Evolutionary conservation across 108 stramenopile species (phyloP).

Genomic region (Fistulifera pelliculosa): DNA sequence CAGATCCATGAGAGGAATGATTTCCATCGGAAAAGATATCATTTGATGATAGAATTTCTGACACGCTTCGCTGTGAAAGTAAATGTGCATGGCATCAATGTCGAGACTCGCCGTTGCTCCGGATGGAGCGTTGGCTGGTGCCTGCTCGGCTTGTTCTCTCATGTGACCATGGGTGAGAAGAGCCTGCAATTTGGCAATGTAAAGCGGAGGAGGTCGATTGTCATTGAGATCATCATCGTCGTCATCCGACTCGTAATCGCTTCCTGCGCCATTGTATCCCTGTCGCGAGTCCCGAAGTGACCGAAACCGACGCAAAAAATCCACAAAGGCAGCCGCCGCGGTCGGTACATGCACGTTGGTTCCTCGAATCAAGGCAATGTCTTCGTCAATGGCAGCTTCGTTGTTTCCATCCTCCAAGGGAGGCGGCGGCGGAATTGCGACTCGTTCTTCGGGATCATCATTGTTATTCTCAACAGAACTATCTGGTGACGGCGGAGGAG

Average conservation of each 20-base stretch:
- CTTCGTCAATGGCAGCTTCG: slow-evolving; percentile 17
- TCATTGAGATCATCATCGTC: slow-evolving; percentile 22
- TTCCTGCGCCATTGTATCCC: slow-evolving; percentile 11
- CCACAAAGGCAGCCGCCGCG: slow-evolving; percentile 65
- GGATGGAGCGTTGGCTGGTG: background rate
- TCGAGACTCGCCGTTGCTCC: slow-evolving; percentile 57
- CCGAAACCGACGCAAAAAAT: slow-evolving; percentile 64
- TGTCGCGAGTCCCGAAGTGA: slow-evolving; percentile 19
- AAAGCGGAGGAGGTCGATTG: slow-evolving; percentile 17
- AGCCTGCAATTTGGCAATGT: slow-evolving; percentile 13
- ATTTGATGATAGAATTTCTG: slow-evolving; percentile 90
- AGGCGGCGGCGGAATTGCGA: too few relatives aligned
- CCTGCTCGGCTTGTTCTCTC: slow-evolving; percentile 12
- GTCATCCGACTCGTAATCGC: slow-evolving; percentile 20
- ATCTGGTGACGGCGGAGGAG: too few relatives aligned
- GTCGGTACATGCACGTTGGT: slow-evolving; percentile 70
- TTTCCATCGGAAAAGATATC: slow-evolving; percentile 88
- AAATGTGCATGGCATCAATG: slow-evolving; percentile 88
- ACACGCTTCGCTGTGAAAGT: slow-evolving; percentile 70
- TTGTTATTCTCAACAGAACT: too few relatives aligned
- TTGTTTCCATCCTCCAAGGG: too few relatives aligned
- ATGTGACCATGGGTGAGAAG: slow-evolving; percentile 11
- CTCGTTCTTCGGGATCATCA: too few relatives aligned
- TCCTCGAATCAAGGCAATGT: slow-evolving; percentile 47
- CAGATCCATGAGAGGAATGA: slow-evolving; percentile 93